Evolutionary conservation across 1,284 basidiomycete species (phyloP).

Genomic region (Ceratobasidium sp.): DNA sequence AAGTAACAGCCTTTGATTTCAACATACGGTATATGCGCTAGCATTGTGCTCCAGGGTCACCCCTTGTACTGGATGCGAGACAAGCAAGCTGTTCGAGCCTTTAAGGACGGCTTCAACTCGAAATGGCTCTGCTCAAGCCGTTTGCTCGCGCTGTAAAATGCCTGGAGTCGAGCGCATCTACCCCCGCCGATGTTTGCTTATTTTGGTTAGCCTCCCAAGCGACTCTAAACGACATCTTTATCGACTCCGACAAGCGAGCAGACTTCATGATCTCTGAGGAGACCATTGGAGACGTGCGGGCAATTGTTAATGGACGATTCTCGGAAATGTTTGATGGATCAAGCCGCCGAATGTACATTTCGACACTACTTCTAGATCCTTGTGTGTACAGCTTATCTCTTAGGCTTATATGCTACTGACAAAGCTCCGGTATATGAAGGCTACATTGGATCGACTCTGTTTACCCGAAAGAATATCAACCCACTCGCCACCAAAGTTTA

Average conservation of each 20-base stretch:
- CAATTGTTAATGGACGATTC: constrained; percentile 36
- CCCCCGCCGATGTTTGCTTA: constrained; percentile 36
- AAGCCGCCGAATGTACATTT: constrained; percentile 23
- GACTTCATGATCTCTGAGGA: constrained; percentile 16
- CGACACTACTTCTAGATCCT: constrained; percentile 38
- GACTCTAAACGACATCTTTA: neutral
- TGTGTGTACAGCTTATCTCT: constrained; percentile 11
- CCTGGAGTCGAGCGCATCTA: constrained; percentile 35
- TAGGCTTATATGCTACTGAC: neutral
- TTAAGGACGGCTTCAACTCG: neutral
- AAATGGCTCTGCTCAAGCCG: constrained; percentile 19
- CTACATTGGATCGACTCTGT: neutral
- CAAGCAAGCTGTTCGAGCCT: neutral
- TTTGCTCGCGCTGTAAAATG: constrained; percentile 45
- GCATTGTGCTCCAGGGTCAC: neutral
- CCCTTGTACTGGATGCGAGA: constrained; percentile 14
- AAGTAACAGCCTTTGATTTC: neutral
- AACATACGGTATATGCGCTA: neutral
- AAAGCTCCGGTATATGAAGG: neutral
- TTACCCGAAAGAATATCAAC: neutral
- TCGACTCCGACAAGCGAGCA: neutral
- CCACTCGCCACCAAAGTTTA: neutral
- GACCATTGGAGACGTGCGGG: neutral
- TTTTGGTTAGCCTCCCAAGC: constrained; percentile 44
- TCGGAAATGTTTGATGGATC: constrained; percentile 21